phyloP scores from a whole-genome alignment of 495 filamentous ascomycete species.

The Penicillium robsamsonii region DNA sequence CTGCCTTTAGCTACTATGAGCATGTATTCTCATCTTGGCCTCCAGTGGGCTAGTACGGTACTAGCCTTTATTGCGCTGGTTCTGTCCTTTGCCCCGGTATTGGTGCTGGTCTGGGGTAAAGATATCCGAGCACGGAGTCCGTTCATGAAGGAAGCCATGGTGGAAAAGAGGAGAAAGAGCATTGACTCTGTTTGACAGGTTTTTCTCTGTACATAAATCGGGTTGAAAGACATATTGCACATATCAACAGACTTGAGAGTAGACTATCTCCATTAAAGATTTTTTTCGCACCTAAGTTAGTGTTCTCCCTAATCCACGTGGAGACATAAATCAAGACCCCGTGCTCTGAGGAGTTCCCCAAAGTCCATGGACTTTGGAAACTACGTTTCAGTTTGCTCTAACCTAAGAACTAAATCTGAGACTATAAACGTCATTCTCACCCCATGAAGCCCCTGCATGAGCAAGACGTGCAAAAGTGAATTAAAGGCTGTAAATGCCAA shows the following conservation, averaged over 20 bases:
- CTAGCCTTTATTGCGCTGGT: conserved; percentile 31
- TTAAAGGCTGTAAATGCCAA: neutral
- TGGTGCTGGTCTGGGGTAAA: conserved; percentile 31
- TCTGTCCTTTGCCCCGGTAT: conserved; percentile 26
- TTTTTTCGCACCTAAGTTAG: neutral
- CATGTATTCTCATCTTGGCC: conserved; percentile 35
- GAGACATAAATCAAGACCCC: neutral
- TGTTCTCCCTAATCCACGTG: neutral
- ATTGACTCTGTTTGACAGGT: conserved; percentile 22
- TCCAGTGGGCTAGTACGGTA: conserved; percentile 38
- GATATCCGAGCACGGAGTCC: conserved; percentile 32
- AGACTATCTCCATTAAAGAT: neutral
- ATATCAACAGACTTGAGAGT: conserved; percentile 2
- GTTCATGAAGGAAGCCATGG: conserved; percentile 38
- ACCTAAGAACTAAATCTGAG: neutral
- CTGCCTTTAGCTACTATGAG: conserved; percentile 31
- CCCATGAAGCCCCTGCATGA: neutral
- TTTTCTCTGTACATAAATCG: neutral
- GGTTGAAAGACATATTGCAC: neutral
- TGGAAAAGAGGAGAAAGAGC: conserved; percentile 28
- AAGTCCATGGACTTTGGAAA: neutral
- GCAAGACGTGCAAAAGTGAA: neutral
- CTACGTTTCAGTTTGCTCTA: neutral
- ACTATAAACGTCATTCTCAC: neutral
- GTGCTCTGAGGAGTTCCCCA: neutral